These are phyloP conservation scores for Botrytis hyacinthi DNA, from an alignment of 2,329 filamentous ascomycete species.

Conservation along the genomic window DNA sequence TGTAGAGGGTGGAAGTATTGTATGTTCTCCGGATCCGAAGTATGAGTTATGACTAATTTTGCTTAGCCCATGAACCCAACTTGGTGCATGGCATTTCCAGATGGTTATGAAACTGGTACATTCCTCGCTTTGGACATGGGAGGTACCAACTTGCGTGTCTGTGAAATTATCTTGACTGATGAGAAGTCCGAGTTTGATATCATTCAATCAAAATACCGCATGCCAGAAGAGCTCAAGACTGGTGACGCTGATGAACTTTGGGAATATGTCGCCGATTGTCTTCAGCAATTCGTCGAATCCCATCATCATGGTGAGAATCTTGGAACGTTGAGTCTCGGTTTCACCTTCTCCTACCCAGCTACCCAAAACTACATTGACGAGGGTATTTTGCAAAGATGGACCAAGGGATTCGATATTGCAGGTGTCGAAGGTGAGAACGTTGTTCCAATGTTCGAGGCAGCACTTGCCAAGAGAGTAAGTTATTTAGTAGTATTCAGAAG, in stretches of 20 bases:
- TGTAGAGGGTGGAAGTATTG: constrained; percentile 88
- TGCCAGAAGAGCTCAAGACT: constrained; percentile 90
- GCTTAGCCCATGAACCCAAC: constrained; percentile 92
- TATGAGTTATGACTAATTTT: constrained; percentile 20
- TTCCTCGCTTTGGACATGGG: constrained; percentile 93
- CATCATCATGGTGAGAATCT: constrained; percentile 70
- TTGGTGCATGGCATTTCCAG: constrained; percentile 89
- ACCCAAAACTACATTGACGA: constrained; percentile 93
- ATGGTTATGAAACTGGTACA: constrained; percentile 81
- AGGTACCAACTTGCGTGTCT: constrained; percentile 92
- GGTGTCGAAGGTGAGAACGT: constrained; percentile 90
- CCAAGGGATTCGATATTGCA: constrained; percentile 93
- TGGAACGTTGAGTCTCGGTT: constrained; percentile 74
- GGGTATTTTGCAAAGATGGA: constrained; percentile 91
- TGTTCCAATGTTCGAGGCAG: constrained; percentile 81
- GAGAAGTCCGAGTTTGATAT: constrained; percentile 90
- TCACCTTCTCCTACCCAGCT: constrained; percentile 95
- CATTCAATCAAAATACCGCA: constrained; percentile 92
- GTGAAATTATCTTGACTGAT: constrained; percentile 84
- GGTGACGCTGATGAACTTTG: constrained; percentile 82
- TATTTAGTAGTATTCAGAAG: neutral
- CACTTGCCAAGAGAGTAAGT: constrained; percentile 65
- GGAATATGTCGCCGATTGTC: constrained; percentile 91
- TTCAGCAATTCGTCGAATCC: constrained; percentile 84
- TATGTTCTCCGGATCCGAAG: constrained; percentile 49